Evolutionary conservation across 1,284 basidiomycete genomes (phyloP).

Genomic region (Cutaneotrichosporon cutaneum): DNA sequence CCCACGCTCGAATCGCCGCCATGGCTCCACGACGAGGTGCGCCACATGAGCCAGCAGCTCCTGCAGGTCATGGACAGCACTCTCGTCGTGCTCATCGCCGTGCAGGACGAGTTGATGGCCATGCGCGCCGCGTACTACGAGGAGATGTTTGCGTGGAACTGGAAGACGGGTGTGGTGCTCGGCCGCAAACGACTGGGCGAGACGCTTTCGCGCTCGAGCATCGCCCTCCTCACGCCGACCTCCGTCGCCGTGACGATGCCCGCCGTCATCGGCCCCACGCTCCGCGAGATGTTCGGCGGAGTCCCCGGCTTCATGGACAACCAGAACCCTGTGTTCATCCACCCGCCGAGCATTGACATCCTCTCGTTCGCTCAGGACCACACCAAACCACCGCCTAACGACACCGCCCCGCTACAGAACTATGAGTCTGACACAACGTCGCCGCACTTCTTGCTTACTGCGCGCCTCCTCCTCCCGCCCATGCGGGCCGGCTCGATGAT

Average conservation of each 20-base stretch:
- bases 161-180: constrained; percentile 50
- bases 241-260: constrained; percentile 18
- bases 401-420: constrained; percentile 33
- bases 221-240: constrained; percentile 22
- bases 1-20: constrained; percentile 45
- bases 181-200: constrained; percentile 18
- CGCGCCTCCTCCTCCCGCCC: constrained; percentile 37
- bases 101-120: constrained; percentile 23
- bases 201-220: constrained; percentile 11
- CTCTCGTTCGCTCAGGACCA: constrained; percentile 39
- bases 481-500: constrained; percentile 25
- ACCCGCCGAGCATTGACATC: constrained; percentile 43
- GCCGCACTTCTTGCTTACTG: constrained; percentile 33
- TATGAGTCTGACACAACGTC: constrained; percentile 40
- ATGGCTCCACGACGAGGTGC: constrained; percentile 21
- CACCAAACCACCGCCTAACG: constrained; percentile 3
- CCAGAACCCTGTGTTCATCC: constrained; percentile 6
- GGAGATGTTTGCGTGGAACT: constrained; percentile 51
- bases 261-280: not conserved
- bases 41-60: constrained; percentile 40
- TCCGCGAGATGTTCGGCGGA: constrained; percentile 10
- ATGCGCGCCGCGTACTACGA: constrained; percentile 33
- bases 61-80: constrained; percentile 51
- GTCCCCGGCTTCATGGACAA: constrained; percentile 3
- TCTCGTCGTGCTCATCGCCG: constrained; percentile 44